A percentile compares a stretch with the other conserved stretches of the same genome.
Conservation (phyloP, 1,284 basidiomycete species). For the Ustilago lituana region DNA sequence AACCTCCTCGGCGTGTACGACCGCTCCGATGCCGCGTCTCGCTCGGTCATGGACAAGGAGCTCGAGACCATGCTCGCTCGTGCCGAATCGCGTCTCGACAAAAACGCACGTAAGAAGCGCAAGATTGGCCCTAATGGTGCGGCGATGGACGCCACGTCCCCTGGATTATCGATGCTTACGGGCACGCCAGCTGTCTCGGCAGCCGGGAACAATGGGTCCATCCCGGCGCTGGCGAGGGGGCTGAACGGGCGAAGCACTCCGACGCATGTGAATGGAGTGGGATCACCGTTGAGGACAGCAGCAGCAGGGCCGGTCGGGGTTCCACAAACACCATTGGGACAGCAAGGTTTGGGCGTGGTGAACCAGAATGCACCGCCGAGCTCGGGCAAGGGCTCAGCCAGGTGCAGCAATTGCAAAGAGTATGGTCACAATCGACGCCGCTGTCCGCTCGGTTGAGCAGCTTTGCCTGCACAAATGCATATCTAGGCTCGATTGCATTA, state of each 20-base stretch:
- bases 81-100: constrained; percentile 23
- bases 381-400: constrained; percentile 36
- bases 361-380: constrained; percentile 14
- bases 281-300: constrained; percentile 10
- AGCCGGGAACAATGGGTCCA: background rate
- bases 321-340: constrained; percentile 20
- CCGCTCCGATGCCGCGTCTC: constrained; percentile 15
- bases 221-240: constrained; percentile 15
- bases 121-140: constrained; percentile 18
- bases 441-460: constrained; percentile 34
- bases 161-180: background rate
- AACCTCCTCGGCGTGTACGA: constrained; percentile 35
- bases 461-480: background rate
- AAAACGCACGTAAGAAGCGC: constrained; percentile 15
- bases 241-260: constrained; percentile 9
- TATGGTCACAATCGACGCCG: constrained; percentile 42
- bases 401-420: constrained; percentile 49
- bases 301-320: background rate
- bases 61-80: constrained; percentile 17
- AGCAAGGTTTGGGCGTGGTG: background rate
- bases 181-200: background rate
- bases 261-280: constrained; percentile 6
- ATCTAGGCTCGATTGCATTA: background rate
- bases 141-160: background rate
- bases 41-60: constrained; percentile 28